Evolutionary conservation across 2,329 filamentous ascomycete species (phyloP).

Genomic region (Mycocentrospora acerina): DNA sequence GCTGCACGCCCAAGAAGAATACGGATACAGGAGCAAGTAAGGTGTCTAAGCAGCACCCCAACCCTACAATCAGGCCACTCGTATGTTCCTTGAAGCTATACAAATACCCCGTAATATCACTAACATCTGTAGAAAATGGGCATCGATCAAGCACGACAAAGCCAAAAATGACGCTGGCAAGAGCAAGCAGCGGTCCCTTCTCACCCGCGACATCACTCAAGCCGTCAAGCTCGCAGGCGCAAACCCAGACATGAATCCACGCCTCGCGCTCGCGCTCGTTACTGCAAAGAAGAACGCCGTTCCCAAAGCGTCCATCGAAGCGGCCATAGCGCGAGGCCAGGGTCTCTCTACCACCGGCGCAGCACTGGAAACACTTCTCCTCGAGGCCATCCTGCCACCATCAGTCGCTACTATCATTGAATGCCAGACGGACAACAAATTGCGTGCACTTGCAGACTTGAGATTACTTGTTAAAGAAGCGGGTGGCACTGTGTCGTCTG

Average conservation of each 20-base stretch:
- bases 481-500: slow-evolving; percentile 70
- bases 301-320: slow-evolving; percentile 81
- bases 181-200: slow-evolving; percentile 66
- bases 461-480: slow-evolving; percentile 69
- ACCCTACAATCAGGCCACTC: slow-evolving; percentile 35
- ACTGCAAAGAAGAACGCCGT: slow-evolving; percentile 84
- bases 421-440: slow-evolving; percentile 79
- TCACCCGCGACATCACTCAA: slow-evolving; percentile 72
- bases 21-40: slow-evolving; percentile 19
- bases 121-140: slow-evolving; percentile 70
- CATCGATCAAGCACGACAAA: slow-evolving; percentile 94
- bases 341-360: slow-evolving; percentile 75
- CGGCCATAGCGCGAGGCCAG: slow-evolving; percentile 84
- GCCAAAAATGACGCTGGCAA: slow-evolving; percentile 81
- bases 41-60: slow-evolving; percentile 32
- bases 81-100: slow-evolving; percentile 16
- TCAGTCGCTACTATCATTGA: slow-evolving; percentile 78
- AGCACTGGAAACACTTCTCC: slow-evolving; percentile 71
- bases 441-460: slow-evolving; percentile 71
- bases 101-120: neutral
- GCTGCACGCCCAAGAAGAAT: slow-evolving; percentile 9
- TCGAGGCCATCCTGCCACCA: slow-evolving; percentile 79
- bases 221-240: slow-evolving; percentile 76
- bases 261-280: slow-evolving; percentile 70
- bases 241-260: slow-evolving; percentile 72